These are phyloP conservation scores for Geopyxis carbonaria DNA, from an alignment of 495 filamentous ascomycete species.

Conservation along the genomic window DNA sequence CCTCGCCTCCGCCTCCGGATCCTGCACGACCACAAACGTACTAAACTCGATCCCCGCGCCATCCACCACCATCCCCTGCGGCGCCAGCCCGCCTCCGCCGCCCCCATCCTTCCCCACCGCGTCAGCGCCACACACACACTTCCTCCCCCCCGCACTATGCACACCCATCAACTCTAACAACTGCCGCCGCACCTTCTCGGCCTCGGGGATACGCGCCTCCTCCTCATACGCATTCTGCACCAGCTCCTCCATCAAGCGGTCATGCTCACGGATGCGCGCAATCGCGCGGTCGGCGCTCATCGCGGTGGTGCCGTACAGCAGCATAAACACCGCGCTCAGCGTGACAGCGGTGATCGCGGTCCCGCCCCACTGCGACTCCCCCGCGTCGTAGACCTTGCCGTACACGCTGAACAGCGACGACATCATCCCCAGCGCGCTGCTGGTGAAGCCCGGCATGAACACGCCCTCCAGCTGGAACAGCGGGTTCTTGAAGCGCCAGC, in stretches of 20 bases:
- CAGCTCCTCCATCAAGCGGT: slow-evolving; percentile 7
- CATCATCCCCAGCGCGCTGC: slow-evolving; percentile 11
- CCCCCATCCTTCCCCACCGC: no score
- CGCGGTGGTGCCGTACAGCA: slow-evolving; percentile 14
- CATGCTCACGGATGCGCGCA: slow-evolving; percentile 12
- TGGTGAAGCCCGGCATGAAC: slow-evolving; percentile 15
- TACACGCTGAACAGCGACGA: slow-evolving; percentile 16
- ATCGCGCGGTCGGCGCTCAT: slow-evolving; percentile 10
- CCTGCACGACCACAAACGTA: no score
- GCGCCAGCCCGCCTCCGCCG: no score
- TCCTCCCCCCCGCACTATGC: neutral
- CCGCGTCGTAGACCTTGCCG: slow-evolving; percentile 9
- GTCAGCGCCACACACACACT: neutral
- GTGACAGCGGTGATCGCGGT: slow-evolving; percentile 12
- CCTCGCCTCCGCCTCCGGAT: no score
- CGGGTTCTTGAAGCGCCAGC: slow-evolving; percentile 16
- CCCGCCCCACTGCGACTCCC: slow-evolving; percentile 7
- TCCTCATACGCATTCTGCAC: slow-evolving; percentile 10
- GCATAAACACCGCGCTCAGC: slow-evolving; percentile 10
- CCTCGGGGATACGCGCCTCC: slow-evolving; percentile 8
- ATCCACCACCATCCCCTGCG: no score
- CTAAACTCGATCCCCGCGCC: no score
- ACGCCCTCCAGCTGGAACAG: slow-evolving; percentile 15
- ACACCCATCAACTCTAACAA: slow-evolving; percentile 10
- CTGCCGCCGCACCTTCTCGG: slow-evolving; percentile 12